Evolutionary conservation across 2,329 filamentous ascomycete species (phyloP).

Genomic region (Ophiostoma tasmaniense): DNA sequence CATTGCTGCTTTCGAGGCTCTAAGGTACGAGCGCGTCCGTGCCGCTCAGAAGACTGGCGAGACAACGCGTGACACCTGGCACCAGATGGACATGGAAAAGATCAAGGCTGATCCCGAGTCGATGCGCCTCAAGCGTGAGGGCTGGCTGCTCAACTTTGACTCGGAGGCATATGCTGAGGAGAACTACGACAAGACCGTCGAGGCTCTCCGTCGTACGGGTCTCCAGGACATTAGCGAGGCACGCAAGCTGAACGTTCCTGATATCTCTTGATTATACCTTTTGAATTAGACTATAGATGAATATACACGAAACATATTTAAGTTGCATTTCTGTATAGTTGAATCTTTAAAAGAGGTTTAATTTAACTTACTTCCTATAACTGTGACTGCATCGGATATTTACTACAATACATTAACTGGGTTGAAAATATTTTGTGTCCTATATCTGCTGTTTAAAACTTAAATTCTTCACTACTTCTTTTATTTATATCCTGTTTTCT

Average conservation of each 20-base stretch:
- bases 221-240: constrained; percentile 17
- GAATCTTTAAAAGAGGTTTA: too few relatives aligned
- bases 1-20: constrained; percentile 26
- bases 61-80: constrained; percentile 28
- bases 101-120: constrained; percentile 26
- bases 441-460: too few relatives aligned
- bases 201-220: constrained; percentile 16
- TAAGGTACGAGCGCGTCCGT: constrained; percentile 27
- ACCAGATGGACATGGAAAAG: constrained; percentile 26
- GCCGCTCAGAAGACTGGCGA: constrained; percentile 28
- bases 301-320: too few relatives aligned
- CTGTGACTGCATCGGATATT: too few relatives aligned
- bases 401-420: too few relatives aligned
- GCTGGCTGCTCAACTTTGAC: constrained; percentile 28
- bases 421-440: too few relatives aligned
- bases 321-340: too few relatives aligned
- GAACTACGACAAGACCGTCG: constrained; percentile 21
- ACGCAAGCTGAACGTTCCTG: constrained; percentile 15
- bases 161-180: constrained; percentile 26
- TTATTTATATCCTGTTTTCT: not conserved
- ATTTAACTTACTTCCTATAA: too few relatives aligned
- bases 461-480: too few relatives aligned
- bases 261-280: not conserved
- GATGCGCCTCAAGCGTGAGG: constrained; percentile 25
- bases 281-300: not conserved